A percentile compares a stretch with the other conserved stretches of the same genome.
These are phyloP conservation scores for Mortierella sp. DNA, from an alignment of 371 early-diverging fungal genomes.

Conservation along the genomic window DNA sequence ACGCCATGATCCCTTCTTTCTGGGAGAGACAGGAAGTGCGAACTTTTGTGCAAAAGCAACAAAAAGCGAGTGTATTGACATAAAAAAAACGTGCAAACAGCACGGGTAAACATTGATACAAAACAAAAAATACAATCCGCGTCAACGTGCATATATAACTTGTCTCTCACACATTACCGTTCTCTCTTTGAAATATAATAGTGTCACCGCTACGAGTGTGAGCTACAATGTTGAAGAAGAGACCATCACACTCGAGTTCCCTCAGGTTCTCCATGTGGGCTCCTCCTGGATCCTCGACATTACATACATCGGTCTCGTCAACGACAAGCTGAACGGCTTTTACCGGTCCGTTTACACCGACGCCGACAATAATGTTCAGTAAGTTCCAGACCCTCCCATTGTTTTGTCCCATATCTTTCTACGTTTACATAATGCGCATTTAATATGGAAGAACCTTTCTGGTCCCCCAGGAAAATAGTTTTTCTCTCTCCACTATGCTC, in stretches of 20 bases:
- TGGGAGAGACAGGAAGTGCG: neutral
- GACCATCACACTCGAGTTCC: conserved; percentile 52
- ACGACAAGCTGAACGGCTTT: conserved; percentile 91
- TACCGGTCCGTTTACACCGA: conserved; percentile 85
- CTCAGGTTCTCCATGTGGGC: conserved; percentile 34
- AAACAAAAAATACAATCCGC: neutral
- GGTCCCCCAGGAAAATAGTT: conserved; percentile 8
- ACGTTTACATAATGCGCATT: neutral
- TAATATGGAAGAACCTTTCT: neutral
- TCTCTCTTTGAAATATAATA: neutral
- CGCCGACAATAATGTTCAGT: conserved; percentile 53
- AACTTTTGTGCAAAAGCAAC: neutral
- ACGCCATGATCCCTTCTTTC: neutral
- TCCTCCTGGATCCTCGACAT: conserved; percentile 55
- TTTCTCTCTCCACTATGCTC: neutral
- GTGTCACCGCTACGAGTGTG: conserved; percentile 54
- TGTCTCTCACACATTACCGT: neutral
- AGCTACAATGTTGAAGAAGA: conserved; percentile 56
- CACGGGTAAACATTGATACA: conserved; percentile 1
- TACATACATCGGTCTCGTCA: conserved; percentile 70
- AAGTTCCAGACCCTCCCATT: conserved; percentile 19
- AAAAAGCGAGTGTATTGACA: neutral
- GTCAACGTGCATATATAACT: neutral
- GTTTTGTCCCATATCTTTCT: neutral
- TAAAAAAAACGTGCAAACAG: neutral